Base-by-base conservation (phyloP, 2,329 filamentous ascomycete genomes). In the Cladosporium halotolerans region DNA sequence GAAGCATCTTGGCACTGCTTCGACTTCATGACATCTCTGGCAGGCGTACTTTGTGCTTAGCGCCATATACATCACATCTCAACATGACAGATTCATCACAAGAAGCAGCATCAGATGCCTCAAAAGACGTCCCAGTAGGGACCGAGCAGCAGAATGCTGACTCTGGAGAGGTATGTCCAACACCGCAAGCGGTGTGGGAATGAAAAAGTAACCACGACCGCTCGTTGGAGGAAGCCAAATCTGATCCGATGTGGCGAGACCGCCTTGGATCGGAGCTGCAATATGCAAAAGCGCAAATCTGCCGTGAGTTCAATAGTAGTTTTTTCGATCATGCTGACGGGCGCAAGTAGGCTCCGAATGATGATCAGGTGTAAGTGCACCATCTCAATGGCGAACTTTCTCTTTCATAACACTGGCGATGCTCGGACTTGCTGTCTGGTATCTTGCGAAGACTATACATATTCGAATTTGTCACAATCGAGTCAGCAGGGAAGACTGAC, bases 311-410 rank as follows among this genome's bases (percentile, higher is more conserved):
- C 16, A 46, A n/a, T 7, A 42, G 33, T 47, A 36, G 10, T 43
- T 14, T 32, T 47, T 47, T 53, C 51, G 51, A 53, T 53, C 51
- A 43, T 53, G 51, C 51, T 53, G 42, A 53, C 51, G 38, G 34
- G 43, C 43, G 13, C 28, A 23, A 33, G 44, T 47, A 53, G 51
- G 51, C 43, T 28, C 19, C 18, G 16, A 34, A 31, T 14, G 32
- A 46, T 53, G 51, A 53, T 53, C 43, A 46, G 34, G 45, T 53
- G 32, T 53, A 53, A 47, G 51, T 53, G 10, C 31, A 14, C 31
- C n/a, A n/a, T 43, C 36, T 46, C 51, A 53, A 38, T 47, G 51
- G 40, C 48, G 38, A 44, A 44, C 5, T 40, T 39, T 28, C 23
- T 28, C 23, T 28, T 28, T 28, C 23, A 7, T 28, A 28, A 7